Evolutionary conservation across 1,284 basidiomycete genomes (phyloP), one percentile per base, ranked within the genome.

Genomic region (Ustilago loliicola): DNA sequence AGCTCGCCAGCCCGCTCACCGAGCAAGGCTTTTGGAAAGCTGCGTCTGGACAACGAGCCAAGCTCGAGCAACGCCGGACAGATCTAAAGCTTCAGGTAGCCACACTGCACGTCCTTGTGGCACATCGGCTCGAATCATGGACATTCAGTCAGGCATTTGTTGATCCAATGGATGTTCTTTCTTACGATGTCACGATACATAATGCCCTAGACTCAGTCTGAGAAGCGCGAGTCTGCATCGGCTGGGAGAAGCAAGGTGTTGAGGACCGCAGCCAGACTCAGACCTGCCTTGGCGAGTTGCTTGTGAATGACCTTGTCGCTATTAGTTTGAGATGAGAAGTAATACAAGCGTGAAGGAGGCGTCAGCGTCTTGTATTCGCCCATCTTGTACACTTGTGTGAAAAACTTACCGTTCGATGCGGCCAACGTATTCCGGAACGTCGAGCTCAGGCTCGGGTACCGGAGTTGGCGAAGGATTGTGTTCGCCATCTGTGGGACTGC

Each of bases 361-460:
- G 54, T 56, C 21, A 56, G 54, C 27, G 17, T 27, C 15, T n/a
- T 23, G 55, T 9, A 2, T 17, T 15, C 6, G 8, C 11, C n/a
- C 38, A 19, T 27, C 7, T 8, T 61, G n/a, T 3, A 25, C 17
- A n/a, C 50, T n/a, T 2, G 19, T 10, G 9, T 30, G 19, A 11
- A 23, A n/a, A 2, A 72, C 72, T 62, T 50, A 72, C 68, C 50
- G 63, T 57, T 82, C 75, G 48, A 83, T 77, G 8, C 80, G 57
- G 1, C 92, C 94, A 1, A 92, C 87, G 82, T 97, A 97, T 73
- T 91, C 88, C 0, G 93, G 91, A 25, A 93, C 94, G 86, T 96
- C 93, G n/a, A 97, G 89, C 87, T 96, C 93, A 36, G 93, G 89
- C 45, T 84, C 79, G 1, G 69, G 70, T 5, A 54, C 11, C 27